These are phyloP conservation scores for Peronosclerospora sorghi DNA, from an alignment of 352 stramenopile species.

Conservation along the genomic window DNA sequence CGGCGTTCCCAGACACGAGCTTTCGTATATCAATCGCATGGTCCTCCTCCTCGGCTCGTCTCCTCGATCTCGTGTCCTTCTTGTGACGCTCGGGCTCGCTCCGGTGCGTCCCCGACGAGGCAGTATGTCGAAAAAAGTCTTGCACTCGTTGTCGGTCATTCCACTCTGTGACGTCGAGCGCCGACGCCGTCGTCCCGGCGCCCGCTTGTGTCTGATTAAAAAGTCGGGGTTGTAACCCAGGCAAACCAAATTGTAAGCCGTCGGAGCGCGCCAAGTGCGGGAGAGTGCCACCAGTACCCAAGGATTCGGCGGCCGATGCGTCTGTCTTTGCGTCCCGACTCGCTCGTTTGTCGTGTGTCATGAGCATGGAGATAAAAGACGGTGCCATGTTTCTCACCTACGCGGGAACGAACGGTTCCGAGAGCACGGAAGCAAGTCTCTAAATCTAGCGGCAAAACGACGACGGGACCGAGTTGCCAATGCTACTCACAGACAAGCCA, in stretches of 20 bases:
- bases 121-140: conserved; percentile 46
- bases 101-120: background rate
- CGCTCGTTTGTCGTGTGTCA: conserved; percentile 11
- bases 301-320: background rate
- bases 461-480: conserved; percentile 2
- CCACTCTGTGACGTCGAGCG: conserved; percentile 14
- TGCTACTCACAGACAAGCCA: conserved; percentile 6
- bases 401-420: conserved; percentile 9
- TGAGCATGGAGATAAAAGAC: conserved; percentile 54
- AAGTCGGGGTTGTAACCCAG: conserved; percentile 11
- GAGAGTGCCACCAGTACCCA: conserved; percentile 6
- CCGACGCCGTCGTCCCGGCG: conserved; percentile 3
- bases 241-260: conserved; percentile 26
- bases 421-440: conserved; percentile 14
- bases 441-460: conserved; percentile 19
- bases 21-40: conserved; percentile 56
- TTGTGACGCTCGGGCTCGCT: background rate
- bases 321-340: background rate
- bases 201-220: conserved; percentile 12
- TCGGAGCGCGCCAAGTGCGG: conserved; percentile 16
- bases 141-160: conserved; percentile 45
- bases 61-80: conserved; percentile 5
- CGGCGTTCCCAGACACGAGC: conserved; percentile 25
- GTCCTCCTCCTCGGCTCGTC: conserved; percentile 28
- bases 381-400: conserved; percentile 29